Conservation (phyloP, 108 stramenopile genomes). For the Discostella stelligeroides region DNA sequence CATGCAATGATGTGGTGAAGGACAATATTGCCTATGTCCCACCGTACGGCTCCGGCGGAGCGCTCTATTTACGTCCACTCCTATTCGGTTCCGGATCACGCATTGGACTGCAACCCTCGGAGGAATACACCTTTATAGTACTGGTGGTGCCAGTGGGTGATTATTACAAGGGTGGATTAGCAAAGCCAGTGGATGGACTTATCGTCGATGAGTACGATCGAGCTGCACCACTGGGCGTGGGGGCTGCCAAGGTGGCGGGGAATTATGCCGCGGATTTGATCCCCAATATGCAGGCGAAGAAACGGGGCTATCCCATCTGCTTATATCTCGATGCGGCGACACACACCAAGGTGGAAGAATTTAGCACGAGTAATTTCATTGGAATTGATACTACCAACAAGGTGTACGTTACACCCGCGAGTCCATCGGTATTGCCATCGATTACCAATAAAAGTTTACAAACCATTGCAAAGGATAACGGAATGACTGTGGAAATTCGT, state of each 20-base stretch:
- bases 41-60: constrained; percentile 93
- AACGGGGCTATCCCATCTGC: constrained; percentile 96
- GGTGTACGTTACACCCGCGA: constrained; percentile 91
- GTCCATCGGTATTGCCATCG: constrained; percentile 88
- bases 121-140: constrained; percentile 95
- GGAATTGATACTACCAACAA: constrained; percentile 85
- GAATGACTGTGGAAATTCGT: constrained; percentile 88
- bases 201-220: constrained; percentile 96
- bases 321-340: constrained; percentile 96
- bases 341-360: constrained; percentile 93
- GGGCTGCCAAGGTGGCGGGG: constrained; percentile 96
- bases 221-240: constrained; percentile 97
- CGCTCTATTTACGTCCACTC: constrained; percentile 96
- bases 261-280: constrained; percentile 98
- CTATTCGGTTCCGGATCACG: constrained; percentile 95
- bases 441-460: constrained; percentile 98
- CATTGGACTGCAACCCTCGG: constrained; percentile 96
- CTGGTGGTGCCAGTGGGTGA: constrained; percentile 96
- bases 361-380: constrained; percentile 98
- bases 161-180: constrained; percentile 97
- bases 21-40: constrained; percentile 98
- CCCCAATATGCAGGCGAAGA: constrained; percentile 94
- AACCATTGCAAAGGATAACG: constrained; percentile 90
- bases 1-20: constrained; percentile 81
- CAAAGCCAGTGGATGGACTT: constrained; percentile 86